phyloP scores from a whole-genome alignment of 441 rosid genomes.

The Flueggea neowawraea region DNA sequence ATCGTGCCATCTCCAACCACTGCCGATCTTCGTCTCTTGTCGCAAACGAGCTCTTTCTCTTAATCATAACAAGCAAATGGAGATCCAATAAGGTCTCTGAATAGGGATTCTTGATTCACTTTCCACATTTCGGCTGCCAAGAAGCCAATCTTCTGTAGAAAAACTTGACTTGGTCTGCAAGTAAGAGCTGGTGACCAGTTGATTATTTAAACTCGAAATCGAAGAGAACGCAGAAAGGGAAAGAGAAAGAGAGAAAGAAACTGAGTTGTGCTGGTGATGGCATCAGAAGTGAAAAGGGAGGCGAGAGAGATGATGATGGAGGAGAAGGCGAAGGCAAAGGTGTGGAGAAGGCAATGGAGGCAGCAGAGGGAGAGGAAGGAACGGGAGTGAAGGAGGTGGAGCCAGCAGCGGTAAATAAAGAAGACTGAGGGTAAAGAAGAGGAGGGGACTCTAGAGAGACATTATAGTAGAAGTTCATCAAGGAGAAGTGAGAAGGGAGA shows the following conservation, averaged over 20 bases:
- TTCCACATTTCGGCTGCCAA: conserved; percentile 24
- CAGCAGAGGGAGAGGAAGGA: conserved; percentile 64
- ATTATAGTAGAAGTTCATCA: conserved; percentile 72
- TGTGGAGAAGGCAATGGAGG: conserved; percentile 35
- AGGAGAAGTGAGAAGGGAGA: conserved; percentile 53
- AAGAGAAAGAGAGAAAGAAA: too few relatives aligned
- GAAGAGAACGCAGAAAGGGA: too few relatives aligned
- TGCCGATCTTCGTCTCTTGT: too few relatives aligned
- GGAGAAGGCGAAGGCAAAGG: conserved; percentile 48
- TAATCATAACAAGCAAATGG: too few relatives aligned
- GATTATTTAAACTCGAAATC: conserved; percentile 31
- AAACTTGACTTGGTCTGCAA: conserved; percentile 30
- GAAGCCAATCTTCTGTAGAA: conserved; percentile 26
- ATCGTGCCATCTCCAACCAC: too few relatives aligned
- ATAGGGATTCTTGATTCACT: conserved; percentile 26
- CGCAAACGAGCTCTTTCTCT: too few relatives aligned
- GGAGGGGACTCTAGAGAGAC: conserved; percentile 64
- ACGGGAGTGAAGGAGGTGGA: conserved; percentile 54
- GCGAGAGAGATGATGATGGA: conserved; percentile 40
- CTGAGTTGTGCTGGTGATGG: too few relatives aligned
- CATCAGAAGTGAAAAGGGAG: too few relatives aligned
- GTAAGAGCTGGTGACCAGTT: conserved; percentile 27
- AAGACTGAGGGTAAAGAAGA: conserved; percentile 57
- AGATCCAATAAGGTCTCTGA: conserved; percentile 23
- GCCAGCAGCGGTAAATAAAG: conserved; percentile 80